A percentile compares a stretch with the other conserved stretches of the same genome.
These are phyloP conservation scores for Paramecium pentaurelia DNA, from an alignment of 73 alveolate species.

Conservation along the genomic window DNA sequence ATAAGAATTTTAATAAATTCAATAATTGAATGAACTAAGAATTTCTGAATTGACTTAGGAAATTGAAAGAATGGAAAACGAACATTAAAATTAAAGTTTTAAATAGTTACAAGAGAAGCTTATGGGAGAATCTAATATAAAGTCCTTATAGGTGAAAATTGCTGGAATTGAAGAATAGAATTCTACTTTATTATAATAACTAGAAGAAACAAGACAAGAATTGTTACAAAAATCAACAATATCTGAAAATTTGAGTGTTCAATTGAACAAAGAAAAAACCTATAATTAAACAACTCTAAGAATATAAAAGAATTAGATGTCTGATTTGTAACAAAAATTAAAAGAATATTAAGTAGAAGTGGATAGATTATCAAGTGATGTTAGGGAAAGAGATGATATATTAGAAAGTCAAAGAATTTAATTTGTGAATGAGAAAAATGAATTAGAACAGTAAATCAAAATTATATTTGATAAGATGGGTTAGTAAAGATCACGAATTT, in stretches of 20 bases:
- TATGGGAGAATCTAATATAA: not conserved
- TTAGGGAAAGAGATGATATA: conserved; percentile 9
- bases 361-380: not conserved
- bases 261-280: conserved; percentile 10
- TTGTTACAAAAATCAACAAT: not conserved
- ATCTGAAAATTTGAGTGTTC: not conserved
- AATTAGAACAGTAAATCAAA: conserved; percentile 18
- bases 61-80: not conserved
- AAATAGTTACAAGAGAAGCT: not conserved
- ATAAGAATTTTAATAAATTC: not conserved
- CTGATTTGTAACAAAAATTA: conserved; percentile 8
- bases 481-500: not conserved
- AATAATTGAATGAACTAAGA: not conserved
- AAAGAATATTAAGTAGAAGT: conserved; percentile 41
- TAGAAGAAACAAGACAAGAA: not conserved
- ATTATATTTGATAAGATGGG: not conserved
- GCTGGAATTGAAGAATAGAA: not conserved
- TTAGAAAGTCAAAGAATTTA: not conserved
- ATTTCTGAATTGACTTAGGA: not conserved
- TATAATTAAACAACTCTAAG: not conserved
- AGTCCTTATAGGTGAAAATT: not conserved
- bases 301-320: not conserved
- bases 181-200: not conserved
- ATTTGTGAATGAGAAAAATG: conserved; percentile 43
- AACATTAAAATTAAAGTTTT: not conserved